A percentile compares a stretch with the other conserved stretches of the same genome.
These are phyloP conservation scores for Penicillium pulvis DNA, from an alignment of 495 filamentous ascomycete genomes.

Conservation along the genomic window DNA sequence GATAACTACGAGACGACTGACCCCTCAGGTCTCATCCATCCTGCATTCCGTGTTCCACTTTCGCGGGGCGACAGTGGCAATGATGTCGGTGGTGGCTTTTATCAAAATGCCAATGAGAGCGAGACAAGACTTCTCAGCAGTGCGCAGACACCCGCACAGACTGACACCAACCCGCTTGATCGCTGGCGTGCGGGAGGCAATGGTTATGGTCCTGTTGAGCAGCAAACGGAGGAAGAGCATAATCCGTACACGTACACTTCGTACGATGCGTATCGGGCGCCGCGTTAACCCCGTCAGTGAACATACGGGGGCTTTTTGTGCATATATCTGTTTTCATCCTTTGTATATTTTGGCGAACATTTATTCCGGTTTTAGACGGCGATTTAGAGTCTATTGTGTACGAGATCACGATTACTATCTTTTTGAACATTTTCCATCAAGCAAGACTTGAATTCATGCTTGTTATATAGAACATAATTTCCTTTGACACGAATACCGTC, in stretches of 20 bases:
- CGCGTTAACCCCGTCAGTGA: slow-evolving; percentile 16
- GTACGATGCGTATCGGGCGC: slow-evolving; percentile 44
- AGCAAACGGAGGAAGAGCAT: slow-evolving; percentile 48
- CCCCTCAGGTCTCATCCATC: slow-evolving; percentile 31
- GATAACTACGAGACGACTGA: slow-evolving; percentile 32
- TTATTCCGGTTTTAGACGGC: slow-evolving; percentile 1
- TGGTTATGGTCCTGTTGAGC: slow-evolving; percentile 49
- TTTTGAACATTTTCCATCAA: neutral
- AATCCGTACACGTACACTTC: slow-evolving; percentile 33
- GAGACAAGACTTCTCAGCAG: slow-evolving; percentile 45
- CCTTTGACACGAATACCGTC: too few relatives aligned
- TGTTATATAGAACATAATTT: too few relatives aligned
- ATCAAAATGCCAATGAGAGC: slow-evolving; percentile 46
- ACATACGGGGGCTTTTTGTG: neutral
- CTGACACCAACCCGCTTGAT: slow-evolving; percentile 35
- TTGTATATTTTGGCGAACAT: slow-evolving; percentile 4
- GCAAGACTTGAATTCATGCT: neutral
- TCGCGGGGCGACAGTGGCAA: slow-evolving; percentile 31
- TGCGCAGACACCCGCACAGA: slow-evolving; percentile 40
- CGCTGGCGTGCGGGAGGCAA: slow-evolving; percentile 46
- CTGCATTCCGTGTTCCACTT: slow-evolving; percentile 39
- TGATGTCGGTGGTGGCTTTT: slow-evolving; percentile 26
- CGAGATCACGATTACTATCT: slow-evolving; percentile 2
- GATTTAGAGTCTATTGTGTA: slow-evolving; percentile 2
- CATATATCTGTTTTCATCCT: neutral